phyloP scores from a whole-genome alignment of 2,329 filamentous ascomycete genomes.

The Sarocladium brachiariae region DNA sequence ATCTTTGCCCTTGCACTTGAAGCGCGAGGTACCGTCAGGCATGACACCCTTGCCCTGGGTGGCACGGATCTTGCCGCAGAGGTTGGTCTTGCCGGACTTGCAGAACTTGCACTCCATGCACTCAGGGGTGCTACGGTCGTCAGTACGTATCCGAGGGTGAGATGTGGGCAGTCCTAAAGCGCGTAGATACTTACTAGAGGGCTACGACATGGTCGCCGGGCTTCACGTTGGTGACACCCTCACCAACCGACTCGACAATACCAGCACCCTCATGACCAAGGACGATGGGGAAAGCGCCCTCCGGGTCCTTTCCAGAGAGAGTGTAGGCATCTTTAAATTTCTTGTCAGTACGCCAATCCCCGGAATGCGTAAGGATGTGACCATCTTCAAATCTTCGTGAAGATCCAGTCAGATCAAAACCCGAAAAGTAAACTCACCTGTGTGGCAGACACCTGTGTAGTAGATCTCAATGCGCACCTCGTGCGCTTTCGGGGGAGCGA shows the following conservation, averaged over 20 bases:
- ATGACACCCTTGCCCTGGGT: conserved; percentile 95
- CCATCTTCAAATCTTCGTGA: no score
- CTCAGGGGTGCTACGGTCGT: conserved; percentile 70
- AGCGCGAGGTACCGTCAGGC: conserved; percentile 93
- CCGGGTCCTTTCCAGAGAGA: conserved; percentile 91
- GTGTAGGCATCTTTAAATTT: conserved; percentile 72
- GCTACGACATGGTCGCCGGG: conserved; percentile 85
- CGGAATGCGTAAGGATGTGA: no score
- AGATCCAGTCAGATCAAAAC: not conserved
- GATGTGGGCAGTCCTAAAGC: not conserved
- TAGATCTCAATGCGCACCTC: conserved; percentile 96
- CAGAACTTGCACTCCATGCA: conserved; percentile 99
- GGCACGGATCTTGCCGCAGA: conserved; percentile 96
- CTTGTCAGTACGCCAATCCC: not conserved
- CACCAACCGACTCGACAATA: conserved; percentile 71
- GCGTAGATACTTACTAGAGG: conserved; percentile 60
- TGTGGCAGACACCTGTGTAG: conserved; percentile 99
- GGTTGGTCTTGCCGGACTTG: conserved; percentile 98
- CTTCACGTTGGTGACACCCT: conserved; percentile 93
- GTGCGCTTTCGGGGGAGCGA: conserved; percentile 78
- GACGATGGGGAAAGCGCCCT: conserved; percentile 68
- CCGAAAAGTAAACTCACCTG: conserved; percentile 52
- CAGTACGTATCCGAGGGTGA: not conserved
- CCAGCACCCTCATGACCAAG: conserved; percentile 62
- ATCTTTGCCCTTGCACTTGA: conserved; percentile 91